Percentiles rank a stretch among this genome's conserved stretches.
phyloP scores from a whole-genome alignment of 1,284 basidiomycete species.

The Marasmius sp. region DNA sequence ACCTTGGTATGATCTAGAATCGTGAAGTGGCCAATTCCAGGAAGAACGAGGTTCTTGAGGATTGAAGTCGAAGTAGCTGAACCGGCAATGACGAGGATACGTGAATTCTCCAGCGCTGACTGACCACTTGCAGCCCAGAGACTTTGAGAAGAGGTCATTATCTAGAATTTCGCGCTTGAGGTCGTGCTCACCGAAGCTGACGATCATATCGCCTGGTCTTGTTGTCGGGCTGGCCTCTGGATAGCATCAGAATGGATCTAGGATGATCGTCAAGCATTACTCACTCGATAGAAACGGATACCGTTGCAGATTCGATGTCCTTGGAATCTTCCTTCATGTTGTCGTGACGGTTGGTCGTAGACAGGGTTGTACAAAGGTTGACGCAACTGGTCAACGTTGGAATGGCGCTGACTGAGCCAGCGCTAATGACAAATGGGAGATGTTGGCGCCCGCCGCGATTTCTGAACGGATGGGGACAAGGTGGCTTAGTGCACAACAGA shows the following conservation, averaged over 20 bases:
- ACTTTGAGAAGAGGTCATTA: conserved; percentile 38
- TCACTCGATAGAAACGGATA: background rate
- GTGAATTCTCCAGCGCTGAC: conserved; percentile 83
- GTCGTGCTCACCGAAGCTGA: conserved; percentile 73
- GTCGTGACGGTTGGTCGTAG: background rate
- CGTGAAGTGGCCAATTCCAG: conserved; percentile 91
- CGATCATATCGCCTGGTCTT: conserved; percentile 91
- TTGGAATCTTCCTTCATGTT: background rate
- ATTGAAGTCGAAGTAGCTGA: conserved; percentile 83
- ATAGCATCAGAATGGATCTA: background rate
- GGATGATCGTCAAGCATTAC: background rate
- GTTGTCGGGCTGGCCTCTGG: conserved; percentile 57
- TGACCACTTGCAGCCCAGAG: conserved; percentile 96
- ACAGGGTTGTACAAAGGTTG: background rate
- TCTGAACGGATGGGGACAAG: too few species aligned
- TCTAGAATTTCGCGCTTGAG: background rate
- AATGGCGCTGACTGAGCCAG: background rate
- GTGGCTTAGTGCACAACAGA: background rate
- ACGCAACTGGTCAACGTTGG: background rate
- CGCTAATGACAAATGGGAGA: too few species aligned
- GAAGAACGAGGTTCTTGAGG: conserved; percentile 94
- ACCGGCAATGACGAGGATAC: conserved; percentile 79
- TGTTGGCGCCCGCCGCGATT: too few species aligned
- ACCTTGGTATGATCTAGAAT: conserved; percentile 73
- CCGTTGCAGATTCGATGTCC: background rate